A percentile compares a stretch with the other conserved stretches of the same genome.
Conservation (phyloP, 805 yeast genomes). For the Wickerhamiella sergipiensis region DNA sequence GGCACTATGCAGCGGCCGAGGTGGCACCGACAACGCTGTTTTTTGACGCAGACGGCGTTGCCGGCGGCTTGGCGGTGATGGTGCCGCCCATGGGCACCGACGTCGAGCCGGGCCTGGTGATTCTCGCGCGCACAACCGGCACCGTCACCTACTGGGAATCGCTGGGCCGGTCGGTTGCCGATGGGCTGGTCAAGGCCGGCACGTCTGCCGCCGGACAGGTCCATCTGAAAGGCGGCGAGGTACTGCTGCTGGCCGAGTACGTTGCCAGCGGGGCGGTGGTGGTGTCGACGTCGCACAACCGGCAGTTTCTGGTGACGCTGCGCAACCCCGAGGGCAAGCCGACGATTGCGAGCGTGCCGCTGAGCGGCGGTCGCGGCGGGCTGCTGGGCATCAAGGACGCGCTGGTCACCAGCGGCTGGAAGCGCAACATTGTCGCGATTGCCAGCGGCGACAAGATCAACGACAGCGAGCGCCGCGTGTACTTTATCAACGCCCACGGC, state of each 20-base stretch:
- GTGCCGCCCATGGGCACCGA: slow-evolving; percentile 43
- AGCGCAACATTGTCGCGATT: slow-evolving; percentile 41
- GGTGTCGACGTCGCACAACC: slow-evolving; percentile 54
- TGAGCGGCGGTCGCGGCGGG: slow-evolving; percentile 20
- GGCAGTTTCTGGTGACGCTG: slow-evolving; percentile 47
- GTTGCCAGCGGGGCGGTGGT: slow-evolving; percentile 66
- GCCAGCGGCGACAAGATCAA: slow-evolving; percentile 37
- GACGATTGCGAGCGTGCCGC: slow-evolving; percentile 14
- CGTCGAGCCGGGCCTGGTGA: slow-evolving; percentile 54
- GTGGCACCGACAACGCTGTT: slow-evolving; percentile 38
- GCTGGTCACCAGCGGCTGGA: slow-evolving; percentile 14
- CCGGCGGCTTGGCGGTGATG: slow-evolving; percentile 33
- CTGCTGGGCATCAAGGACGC: slow-evolving; percentile 20
- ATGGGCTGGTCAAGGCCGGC: slow-evolving; percentile 34
- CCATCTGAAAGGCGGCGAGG: slow-evolving; percentile 39
- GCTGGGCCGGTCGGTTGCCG: slow-evolving; percentile 54
- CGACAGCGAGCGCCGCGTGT: slow-evolving; percentile 35
- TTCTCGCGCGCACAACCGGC: slow-evolving; percentile 48
- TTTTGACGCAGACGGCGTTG: background rate
- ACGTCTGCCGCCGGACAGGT: slow-evolving; percentile 27
- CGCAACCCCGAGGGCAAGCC: slow-evolving; percentile 61
- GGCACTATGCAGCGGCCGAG: slow-evolving; percentile 56
- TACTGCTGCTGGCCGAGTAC: slow-evolving; percentile 40
- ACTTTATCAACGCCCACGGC: slow-evolving; percentile 32
- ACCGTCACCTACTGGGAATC: slow-evolving; percentile 56